Evolutionary conservation across 2,329 filamentous ascomycete genomes (phyloP).

Genomic region (Chalaropsis thielavioides): DNA sequence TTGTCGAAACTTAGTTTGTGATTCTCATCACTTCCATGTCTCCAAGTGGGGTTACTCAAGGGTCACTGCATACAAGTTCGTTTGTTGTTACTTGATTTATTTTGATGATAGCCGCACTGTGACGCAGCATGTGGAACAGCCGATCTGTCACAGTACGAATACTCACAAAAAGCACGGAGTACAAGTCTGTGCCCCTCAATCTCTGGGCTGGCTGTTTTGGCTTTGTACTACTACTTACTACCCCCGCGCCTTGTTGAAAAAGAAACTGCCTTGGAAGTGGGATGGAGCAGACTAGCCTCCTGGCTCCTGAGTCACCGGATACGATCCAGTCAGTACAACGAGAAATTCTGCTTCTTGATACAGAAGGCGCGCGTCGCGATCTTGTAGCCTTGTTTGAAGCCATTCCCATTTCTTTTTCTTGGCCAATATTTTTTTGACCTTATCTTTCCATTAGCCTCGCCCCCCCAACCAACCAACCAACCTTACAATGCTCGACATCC

Average conservation of each 20-base stretch:
- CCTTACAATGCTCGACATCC: constrained; percentile 54
- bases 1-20: too few species aligned
- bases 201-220: not conserved
- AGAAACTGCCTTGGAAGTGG: not conserved
- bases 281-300: not conserved
- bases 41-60: too few species aligned
- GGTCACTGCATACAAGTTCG: too few species aligned
- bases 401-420: not conserved
- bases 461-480: not conserved
- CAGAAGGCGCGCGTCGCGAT: not conserved
- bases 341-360: not conserved
- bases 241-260: not conserved
- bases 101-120: not conserved
- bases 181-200: not conserved
- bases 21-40: too few species aligned
- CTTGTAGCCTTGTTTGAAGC: not conserved
- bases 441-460: not conserved
- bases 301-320: constrained; percentile 2
- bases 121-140: not conserved
- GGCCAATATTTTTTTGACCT: not conserved
- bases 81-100: not conserved
- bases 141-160: not conserved
- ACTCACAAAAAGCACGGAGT: not conserved
- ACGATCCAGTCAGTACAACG: not conserved
- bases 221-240: not conserved